Conservation (phyloP, 179 eudicot species). For the Pouteria campechiana region DNA sequence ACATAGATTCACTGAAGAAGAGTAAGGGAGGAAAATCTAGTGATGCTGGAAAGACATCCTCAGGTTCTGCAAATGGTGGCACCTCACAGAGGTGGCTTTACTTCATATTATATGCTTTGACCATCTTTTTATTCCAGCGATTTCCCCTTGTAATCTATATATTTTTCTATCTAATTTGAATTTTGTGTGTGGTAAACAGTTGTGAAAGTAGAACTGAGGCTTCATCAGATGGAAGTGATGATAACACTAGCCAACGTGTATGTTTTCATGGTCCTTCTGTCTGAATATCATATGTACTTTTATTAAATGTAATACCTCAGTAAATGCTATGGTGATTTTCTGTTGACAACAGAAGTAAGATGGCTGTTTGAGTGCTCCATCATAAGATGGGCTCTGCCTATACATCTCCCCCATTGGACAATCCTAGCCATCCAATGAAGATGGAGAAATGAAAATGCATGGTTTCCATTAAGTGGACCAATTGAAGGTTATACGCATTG, state of each 20-base stretch:
- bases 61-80: conserved; percentile 91
- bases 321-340: too few relatives aligned
- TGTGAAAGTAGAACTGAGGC: conserved; percentile 90
- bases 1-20: conserved; percentile 39
- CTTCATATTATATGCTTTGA: not conserved
- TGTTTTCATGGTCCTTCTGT: too few relatives aligned
- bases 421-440: too few relatives aligned
- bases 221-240: conserved; percentile 87
- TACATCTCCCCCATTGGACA: too few relatives aligned
- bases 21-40: conserved; percentile 51
- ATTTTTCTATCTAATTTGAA: not conserved
- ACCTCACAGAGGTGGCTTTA: conserved; percentile 89
- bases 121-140: not conserved
- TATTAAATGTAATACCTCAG: too few relatives aligned
- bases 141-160: not conserved
- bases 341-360: too few relatives aligned
- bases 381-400: too few relatives aligned
- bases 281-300: too few relatives aligned
- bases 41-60: conserved; percentile 59
- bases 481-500: too few relatives aligned
- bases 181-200: conserved; percentile 28
- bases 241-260: conserved; percentile 42
- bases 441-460: too few relatives aligned
- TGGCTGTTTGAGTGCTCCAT: too few relatives aligned
- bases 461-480: too few relatives aligned